Percentiles rank a stretch among this genome's conserved stretches.
phyloP scores from a whole-genome alignment of 1,284 basidiomycete genomes.

The Peniophora sp. region DNA sequence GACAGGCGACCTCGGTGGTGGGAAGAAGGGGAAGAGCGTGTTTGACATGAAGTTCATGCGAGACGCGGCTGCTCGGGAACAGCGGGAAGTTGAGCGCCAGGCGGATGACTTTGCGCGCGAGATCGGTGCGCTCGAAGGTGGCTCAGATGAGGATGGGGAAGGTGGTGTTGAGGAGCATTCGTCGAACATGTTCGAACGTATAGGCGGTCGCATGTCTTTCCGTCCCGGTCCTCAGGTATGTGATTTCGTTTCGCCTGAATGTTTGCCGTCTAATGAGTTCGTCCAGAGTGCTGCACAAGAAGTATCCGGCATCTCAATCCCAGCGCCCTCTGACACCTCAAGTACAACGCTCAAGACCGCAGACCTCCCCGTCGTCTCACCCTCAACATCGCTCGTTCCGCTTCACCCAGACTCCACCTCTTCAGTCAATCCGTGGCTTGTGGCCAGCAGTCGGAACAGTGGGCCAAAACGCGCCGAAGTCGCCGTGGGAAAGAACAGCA shows the following conservation, averaged over 20 bases:
- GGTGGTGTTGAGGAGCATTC: slow-evolving; percentile 24
- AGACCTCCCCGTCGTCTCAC: slow-evolving; percentile 33
- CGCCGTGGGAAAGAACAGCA: slow-evolving; percentile 56
- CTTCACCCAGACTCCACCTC: slow-evolving; percentile 10
- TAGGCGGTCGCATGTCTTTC: slow-evolving; percentile 53
- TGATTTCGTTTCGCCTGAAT: slow-evolving; percentile 3
- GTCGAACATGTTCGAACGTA: slow-evolving; percentile 33
- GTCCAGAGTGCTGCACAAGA: not conserved
- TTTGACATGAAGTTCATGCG: slow-evolving; percentile 97
- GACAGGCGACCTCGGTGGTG: slow-evolving; percentile 26
- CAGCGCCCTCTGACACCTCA: slow-evolving; percentile 47
- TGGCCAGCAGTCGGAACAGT: slow-evolving; percentile 28
- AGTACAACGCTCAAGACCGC: slow-evolving; percentile 61
- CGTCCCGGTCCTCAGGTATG: slow-evolving; percentile 40
- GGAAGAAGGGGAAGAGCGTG: slow-evolving; percentile 53
- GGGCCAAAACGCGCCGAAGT: slow-evolving; percentile 63
- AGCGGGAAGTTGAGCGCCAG: slow-evolving; percentile 47
- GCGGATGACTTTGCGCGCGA: slow-evolving; percentile 68
- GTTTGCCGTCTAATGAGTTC: not conserved
- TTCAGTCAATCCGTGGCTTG: slow-evolving; percentile 69
- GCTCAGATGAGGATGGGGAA: slow-evolving; percentile 27
- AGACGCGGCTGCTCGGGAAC: slow-evolving; percentile 70
- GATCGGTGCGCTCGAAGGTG: slow-evolving; percentile 35
- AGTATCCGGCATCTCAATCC: not conserved
- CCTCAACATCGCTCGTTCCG: slow-evolving; percentile 11